Conservation (phyloP, 139 green algal genomes). For the Auxenochlorella pyrenoidosa region DNA sequence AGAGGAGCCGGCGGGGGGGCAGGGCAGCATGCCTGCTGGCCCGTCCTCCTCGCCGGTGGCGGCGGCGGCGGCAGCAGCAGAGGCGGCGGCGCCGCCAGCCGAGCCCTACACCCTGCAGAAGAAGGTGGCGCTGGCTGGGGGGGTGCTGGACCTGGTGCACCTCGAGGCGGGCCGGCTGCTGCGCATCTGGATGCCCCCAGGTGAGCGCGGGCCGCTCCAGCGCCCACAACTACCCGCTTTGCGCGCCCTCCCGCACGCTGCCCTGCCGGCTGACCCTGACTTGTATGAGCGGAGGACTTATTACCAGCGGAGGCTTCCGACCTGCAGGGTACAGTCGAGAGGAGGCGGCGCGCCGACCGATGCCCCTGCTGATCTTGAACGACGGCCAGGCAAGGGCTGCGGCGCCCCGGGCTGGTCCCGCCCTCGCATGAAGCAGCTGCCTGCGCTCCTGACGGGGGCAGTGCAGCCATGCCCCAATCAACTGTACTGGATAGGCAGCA, state of each 20-base stretch:
- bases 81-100: neutral
- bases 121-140: conserved; percentile 30
- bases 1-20: neutral
- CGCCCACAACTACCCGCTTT: too few relatives aligned
- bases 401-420: too few relatives aligned
- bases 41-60: neutral
- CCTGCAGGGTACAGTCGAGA: conserved; percentile 9
- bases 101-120: neutral
- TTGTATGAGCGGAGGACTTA: too few relatives aligned
- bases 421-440: too few relatives aligned
- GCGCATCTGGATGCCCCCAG: conserved; percentile 48
- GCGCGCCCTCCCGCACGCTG: neutral
- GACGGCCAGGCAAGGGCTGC: conserved; percentile 55
- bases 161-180: conserved; percentile 40
- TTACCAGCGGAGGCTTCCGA: too few relatives aligned
- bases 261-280: neutral
- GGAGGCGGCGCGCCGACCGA: neutral
- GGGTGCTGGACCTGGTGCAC: conserved; percentile 32
- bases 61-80: neutral
- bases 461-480: too few relatives aligned
- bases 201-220: conserved; percentile 6
- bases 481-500: too few relatives aligned
- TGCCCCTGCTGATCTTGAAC: conserved; percentile 60
- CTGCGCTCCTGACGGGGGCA: too few relatives aligned
- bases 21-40: neutral